Conservation (phyloP, 805 yeast genomes). For the Sugiyamaella chiloensis region DNA sequence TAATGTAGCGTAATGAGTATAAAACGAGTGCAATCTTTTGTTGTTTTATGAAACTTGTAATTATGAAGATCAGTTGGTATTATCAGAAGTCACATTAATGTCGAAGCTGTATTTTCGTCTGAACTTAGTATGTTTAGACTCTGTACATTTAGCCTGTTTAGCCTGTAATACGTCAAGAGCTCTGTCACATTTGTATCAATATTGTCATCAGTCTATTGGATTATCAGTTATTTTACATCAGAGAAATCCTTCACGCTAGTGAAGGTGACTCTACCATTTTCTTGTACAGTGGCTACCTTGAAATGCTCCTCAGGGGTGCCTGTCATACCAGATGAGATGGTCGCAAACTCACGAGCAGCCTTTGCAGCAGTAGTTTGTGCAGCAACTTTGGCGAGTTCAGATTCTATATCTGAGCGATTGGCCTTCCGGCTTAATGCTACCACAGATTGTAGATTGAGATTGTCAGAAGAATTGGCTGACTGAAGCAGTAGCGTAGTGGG, state of each 20-base stretch:
- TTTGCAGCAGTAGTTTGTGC: conserved; percentile 5
- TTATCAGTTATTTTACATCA: conserved; percentile 2
- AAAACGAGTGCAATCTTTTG: no score
- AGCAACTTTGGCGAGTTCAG: conserved; percentile 1
- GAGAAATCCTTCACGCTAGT: conserved; percentile 26
- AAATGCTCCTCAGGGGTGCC: conserved; percentile 28
- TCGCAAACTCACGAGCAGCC: neutral
- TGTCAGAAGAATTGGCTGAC: conserved; percentile 4
- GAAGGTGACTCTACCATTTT: conserved; percentile 30
- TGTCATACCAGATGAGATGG: conserved; percentile 14
- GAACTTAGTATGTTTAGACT: no score
- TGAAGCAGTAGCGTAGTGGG: conserved; percentile 21
- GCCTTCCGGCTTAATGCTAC: no score
- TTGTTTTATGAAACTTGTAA: no score
- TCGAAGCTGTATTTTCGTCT: no score
- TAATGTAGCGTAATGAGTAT: neutral
- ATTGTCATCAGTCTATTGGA: neutral
- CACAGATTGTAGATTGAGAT: no score
- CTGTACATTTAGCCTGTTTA: no score
- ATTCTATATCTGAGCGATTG: neutral
- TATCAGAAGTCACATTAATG: no score
- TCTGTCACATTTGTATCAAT: no score
- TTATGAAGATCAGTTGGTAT: no score
- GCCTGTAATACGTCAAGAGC: no score
- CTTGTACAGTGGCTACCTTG: conserved; percentile 32